A percentile compares a stretch with the other conserved stretches of the same genome.
Evolutionary conservation across 441 rosid genomes (phyloP).

Genomic region (Pelargonium myrrhifolium): DNA sequence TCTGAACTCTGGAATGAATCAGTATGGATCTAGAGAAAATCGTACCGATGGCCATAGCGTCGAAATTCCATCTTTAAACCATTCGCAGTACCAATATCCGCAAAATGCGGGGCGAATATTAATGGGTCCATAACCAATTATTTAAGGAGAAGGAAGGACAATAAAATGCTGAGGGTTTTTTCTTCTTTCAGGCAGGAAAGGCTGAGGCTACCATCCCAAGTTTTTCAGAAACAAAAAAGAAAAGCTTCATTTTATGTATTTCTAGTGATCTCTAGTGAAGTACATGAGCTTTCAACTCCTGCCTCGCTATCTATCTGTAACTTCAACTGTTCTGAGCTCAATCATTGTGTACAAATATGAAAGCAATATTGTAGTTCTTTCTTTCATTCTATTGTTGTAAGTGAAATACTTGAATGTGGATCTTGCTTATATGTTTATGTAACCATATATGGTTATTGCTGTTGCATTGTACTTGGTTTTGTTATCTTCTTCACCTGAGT

Average conservation of each 20-base stretch:
- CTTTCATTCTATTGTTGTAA: too few species aligned
- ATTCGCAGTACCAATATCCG: conserved; percentile 52
- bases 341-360: conserved; percentile 33
- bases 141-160: conserved; percentile 10
- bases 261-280: neutral
- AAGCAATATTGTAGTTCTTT: conserved; percentile 13
- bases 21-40: conserved; percentile 44
- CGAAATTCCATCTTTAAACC: conserved; percentile 42
- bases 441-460: too few species aligned
- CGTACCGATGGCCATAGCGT: conserved; percentile 34
- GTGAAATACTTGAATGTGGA: too few species aligned
- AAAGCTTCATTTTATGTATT: conserved; percentile 19
- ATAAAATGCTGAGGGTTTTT: conserved; percentile 18
- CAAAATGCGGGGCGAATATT: conserved; percentile 68
- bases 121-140: conserved; percentile 52
- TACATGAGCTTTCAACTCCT: neutral
- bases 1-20: conserved; percentile 44
- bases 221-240: neutral
- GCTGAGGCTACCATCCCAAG: conserved; percentile 21
- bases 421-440: too few species aligned
- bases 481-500: too few species aligned
- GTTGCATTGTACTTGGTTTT: too few species aligned
- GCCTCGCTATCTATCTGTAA: conserved; percentile 13
- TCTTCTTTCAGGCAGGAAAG: conserved; percentile 17
- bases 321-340: conserved; percentile 11